phyloP scores from a whole-genome alignment of 2,329 filamentous ascomycete genomes.

The Colletotrichum australisinense region DNA sequence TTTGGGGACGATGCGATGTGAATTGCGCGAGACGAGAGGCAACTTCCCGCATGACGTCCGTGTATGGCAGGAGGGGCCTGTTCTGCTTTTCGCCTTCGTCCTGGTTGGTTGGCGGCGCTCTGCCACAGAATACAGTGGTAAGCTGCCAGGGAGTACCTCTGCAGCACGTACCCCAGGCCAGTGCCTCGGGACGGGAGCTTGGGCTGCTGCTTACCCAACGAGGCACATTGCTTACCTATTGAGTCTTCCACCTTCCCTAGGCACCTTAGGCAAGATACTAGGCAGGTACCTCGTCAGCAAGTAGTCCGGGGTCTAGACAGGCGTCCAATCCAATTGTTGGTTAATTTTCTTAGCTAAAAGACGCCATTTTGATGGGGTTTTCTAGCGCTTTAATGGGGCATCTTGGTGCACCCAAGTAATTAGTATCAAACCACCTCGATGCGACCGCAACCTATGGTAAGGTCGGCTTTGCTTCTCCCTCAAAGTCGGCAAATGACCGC shows the following conservation, averaged over 20 bases:
- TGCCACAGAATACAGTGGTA: not conserved
- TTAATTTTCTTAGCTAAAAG: not conserved
- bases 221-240: too few relatives aligned
- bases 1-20: slow-evolving; percentile 22
- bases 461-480: not conserved
- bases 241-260: too few relatives aligned
- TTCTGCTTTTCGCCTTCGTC: slow-evolving; percentile 17
- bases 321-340: not conserved
- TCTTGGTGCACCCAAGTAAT: not conserved
- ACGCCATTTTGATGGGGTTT: not conserved
- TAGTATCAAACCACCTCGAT: not conserved
- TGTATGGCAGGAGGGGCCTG: slow-evolving; percentile 33
- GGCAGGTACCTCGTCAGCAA: not conserved
- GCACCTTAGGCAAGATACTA: too few relatives aligned
- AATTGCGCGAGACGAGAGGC: slow-evolving; percentile 33
- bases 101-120: slow-evolving; percentile 26
- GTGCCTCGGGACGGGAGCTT: slow-evolving; percentile 18
- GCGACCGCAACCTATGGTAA: not conserved
- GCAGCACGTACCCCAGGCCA: not conserved
- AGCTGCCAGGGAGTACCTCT: not conserved
- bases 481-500: not conserved
- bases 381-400: not conserved
- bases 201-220: slow-evolving; percentile 20
- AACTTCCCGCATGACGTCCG: slow-evolving; percentile 35
- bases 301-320: not conserved